Evolutionary conservation across 345 rosid genomes (phyloP), one percentile per base, ranked within the genome.

Genomic region (Syzygium oleosum): DNA sequence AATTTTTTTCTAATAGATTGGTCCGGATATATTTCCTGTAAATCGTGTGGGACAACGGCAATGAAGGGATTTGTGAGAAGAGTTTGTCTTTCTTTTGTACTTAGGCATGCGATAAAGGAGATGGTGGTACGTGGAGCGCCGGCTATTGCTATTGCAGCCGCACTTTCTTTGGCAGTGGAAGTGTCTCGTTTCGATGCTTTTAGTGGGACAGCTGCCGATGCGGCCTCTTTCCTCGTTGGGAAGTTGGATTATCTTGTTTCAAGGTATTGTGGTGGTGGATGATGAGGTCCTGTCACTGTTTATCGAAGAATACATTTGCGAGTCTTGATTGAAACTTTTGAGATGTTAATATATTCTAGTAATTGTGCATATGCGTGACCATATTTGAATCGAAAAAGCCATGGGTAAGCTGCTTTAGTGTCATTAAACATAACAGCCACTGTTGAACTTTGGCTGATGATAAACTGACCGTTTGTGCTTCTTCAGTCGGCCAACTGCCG

Each of bases 121-220:
- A 97, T 97, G 99, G 98, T 97, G 52, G 99, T 97, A 34, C 98
- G 99, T 17, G 99, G 99, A 88, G 99, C 99, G 49, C 99, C 99
- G 68, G 99, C 99, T 80, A 96, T 96, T 85, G 99, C 99, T 31
- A 96, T 97, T 84, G 94, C 99, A 10, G 99, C 98, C 4, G 98
- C 98, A 5, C 97, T 97, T 63, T 93, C 99, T 87, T 92, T 97
- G 85, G 99, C 99, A 2, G 98, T 96, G 13, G 99, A 97, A 91
- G 99, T 95, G 41, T 93, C 54, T 88, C 90, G 91, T 90, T 92
- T 95, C 68, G 87, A 88, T 88, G 91, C 80, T 87, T 97, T 93
- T 59, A 90, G 29, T 79, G 97, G 98, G 22, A 94, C 95, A 11
- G 56, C 92, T 77, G 34, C 31, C 38, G 95, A 94, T 23, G 99